Evolutionary conservation across 106 monocot genomes (phyloP).

Genomic region (Chionographis japonica): DNA sequence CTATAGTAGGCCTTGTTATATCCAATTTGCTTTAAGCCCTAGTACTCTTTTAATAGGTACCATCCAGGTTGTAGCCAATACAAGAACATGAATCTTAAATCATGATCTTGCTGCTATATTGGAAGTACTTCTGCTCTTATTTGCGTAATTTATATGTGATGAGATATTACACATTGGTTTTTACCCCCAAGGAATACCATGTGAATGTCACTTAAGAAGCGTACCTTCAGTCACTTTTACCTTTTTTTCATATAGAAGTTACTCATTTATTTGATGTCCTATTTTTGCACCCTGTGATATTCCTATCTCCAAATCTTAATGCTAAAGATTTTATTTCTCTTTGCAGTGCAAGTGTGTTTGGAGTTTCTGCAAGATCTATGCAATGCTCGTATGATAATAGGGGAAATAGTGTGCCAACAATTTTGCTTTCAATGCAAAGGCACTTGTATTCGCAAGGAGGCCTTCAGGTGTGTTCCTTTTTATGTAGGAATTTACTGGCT

Average conservation of each 20-base stretch:
- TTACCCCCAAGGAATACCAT: too few relatives aligned
- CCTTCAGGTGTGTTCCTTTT: conserved; percentile 28
- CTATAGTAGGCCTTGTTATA: too few relatives aligned
- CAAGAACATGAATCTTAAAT: too few relatives aligned
- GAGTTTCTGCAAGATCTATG: conserved; percentile 57
- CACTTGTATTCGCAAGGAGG: conserved; percentile 41
- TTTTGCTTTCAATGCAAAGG: conserved; percentile 51
- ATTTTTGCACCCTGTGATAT: background rate
- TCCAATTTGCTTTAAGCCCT: too few relatives aligned
- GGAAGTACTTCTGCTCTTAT: too few relatives aligned
- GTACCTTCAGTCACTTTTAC: background rate
- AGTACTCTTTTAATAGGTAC: too few relatives aligned
- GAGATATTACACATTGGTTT: too few relatives aligned
- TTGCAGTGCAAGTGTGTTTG: conserved; percentile 50
- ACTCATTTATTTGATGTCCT: too few relatives aligned
- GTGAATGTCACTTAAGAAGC: too few relatives aligned
- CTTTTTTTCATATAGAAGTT: background rate
- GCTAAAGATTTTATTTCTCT: background rate
- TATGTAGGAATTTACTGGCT: background rate
- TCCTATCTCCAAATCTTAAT: background rate
- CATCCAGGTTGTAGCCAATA: too few relatives aligned
- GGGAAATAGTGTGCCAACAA: conserved; percentile 57
- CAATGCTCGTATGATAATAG: conserved; percentile 51
- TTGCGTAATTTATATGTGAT: too few relatives aligned
- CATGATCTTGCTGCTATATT: too few relatives aligned